Conservation (phyloP, 768 basidiomycete genomes). For the Boletellus emodensis region DNA sequence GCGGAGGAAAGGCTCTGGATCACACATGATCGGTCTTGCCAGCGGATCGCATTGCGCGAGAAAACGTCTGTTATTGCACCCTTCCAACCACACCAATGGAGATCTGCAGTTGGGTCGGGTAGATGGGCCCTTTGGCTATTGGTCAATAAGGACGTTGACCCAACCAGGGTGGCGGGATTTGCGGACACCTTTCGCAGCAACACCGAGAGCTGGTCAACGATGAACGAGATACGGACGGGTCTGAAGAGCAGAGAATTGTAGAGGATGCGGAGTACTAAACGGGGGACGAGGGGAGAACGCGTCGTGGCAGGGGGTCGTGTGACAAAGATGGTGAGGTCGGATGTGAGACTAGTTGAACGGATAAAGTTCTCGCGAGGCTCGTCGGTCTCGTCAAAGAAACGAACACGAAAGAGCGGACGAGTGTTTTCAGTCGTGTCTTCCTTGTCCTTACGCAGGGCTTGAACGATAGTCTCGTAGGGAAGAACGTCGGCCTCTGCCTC, state of each 20-base stretch:
- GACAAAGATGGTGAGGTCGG: conserved; percentile 92
- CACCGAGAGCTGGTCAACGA: conserved; percentile 82
- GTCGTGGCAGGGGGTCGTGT: conserved; percentile 65
- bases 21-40: conserved; percentile 85
- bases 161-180: conserved; percentile 66
- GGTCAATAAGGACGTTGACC: conserved; percentile 78
- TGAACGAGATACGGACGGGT: conserved; percentile 63
- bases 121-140: conserved; percentile 62
- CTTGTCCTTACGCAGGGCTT: conserved; percentile 62
- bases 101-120: conserved; percentile 80
- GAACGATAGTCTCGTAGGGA: conserved; percentile 74
- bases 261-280: conserved; percentile 73
- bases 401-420: conserved; percentile 80
- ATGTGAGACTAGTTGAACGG: conserved; percentile 73
- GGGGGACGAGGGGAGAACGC: conserved; percentile 67
- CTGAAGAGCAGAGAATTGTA: conserved; percentile 97
- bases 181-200: conserved; percentile 68
- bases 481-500: conserved; percentile 80
- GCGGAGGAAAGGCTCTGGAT: conserved; percentile 63
- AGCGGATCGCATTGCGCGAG: conserved; percentile 73
- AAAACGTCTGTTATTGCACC: conserved; percentile 97
- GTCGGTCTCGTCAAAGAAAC: conserved; percentile 95
- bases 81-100: conserved; percentile 97
- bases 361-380: conserved; percentile 70
- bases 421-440: conserved; percentile 50